These are phyloP conservation scores for Clavaria fumosa DNA, from an alignment of 768 basidiomycete species.

Conservation along the genomic window DNA sequence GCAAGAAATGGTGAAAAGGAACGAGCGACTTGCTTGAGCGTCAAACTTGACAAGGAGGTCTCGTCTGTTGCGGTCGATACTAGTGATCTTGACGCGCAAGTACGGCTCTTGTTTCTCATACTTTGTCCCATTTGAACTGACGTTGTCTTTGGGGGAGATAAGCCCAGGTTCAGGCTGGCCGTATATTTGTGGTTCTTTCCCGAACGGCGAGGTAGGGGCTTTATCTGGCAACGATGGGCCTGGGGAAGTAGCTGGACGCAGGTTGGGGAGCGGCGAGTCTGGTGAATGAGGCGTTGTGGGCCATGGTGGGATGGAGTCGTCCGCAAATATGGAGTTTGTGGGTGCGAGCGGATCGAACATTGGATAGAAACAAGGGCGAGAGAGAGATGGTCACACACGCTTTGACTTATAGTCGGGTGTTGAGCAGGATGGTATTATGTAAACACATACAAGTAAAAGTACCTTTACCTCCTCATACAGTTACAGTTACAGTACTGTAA, in stretches of 20 bases:
- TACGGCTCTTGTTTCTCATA: constrained; percentile 74
- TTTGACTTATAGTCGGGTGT: background rate
- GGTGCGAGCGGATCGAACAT: constrained; percentile 68
- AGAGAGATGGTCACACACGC: background rate
- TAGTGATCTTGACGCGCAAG: constrained; percentile 78
- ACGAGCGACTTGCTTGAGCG: constrained; percentile 74
- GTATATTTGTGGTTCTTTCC: constrained; percentile 74
- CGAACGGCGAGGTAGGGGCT: constrained; percentile 45
- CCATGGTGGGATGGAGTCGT: constrained; percentile 45
- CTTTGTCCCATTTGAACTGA: constrained; percentile 49
- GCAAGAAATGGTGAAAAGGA: background rate
- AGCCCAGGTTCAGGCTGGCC: constrained; percentile 75
- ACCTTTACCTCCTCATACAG: too few species aligned
- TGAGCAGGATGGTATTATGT: background rate
- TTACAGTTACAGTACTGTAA: too few species aligned
- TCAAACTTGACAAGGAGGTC: constrained; percentile 92
- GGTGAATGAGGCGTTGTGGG: constrained; percentile 66
- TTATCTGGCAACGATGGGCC: constrained; percentile 35
- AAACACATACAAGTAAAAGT: too few species aligned
- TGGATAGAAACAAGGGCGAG: background rate
- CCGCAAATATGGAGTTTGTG: constrained; percentile 37
- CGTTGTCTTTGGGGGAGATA: constrained; percentile 55
- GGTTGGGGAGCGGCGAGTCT: constrained; percentile 55
- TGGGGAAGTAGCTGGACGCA: constrained; percentile 45
- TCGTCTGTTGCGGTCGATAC: constrained; percentile 85